These are phyloP conservation scores for Cercophora scortea DNA, from an alignment of 495 filamentous ascomycete genomes.

Conservation along the genomic window DNA sequence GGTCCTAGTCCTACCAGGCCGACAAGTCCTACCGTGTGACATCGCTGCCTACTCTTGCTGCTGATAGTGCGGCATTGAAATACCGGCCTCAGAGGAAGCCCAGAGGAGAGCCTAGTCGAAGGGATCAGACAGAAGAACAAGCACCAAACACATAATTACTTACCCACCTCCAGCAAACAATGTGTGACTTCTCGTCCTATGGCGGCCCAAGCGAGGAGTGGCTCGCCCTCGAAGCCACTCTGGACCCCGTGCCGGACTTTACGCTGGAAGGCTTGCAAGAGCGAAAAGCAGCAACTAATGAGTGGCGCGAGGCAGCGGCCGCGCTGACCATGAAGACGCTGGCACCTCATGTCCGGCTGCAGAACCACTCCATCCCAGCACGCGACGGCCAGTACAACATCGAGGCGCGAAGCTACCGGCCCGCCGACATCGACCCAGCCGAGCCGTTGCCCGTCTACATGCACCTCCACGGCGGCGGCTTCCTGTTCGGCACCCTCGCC, in stretches of 20 bases:
- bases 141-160: neutral
- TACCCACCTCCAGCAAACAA: constrained; percentile 2
- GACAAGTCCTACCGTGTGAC: no score
- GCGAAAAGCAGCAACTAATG: constrained; percentile 22
- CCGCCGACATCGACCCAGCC: constrained; percentile 34
- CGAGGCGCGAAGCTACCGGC: constrained; percentile 38
- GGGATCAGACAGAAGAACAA: neutral
- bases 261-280: constrained; percentile 9
- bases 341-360: constrained; percentile 15
- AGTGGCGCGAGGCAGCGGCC: constrained; percentile 23
- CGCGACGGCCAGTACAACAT: constrained; percentile 31
- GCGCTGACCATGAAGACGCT: constrained; percentile 26
- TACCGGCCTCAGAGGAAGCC: no score
- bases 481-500: constrained; percentile 33
- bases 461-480: constrained; percentile 46
- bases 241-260: constrained; percentile 15
- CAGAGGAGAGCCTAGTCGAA: no score
- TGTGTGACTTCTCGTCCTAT: constrained; percentile 37
- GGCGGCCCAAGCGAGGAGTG: constrained; percentile 33
- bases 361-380: constrained; percentile 27
- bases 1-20: no score
- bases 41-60: no score
- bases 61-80: no score
- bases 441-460: constrained; percentile 40
- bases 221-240: constrained; percentile 27